These are phyloP conservation scores for Alternaria postmessia DNA, from an alignment of 2,329 filamentous ascomycete species.

Conservation along the genomic window DNA sequence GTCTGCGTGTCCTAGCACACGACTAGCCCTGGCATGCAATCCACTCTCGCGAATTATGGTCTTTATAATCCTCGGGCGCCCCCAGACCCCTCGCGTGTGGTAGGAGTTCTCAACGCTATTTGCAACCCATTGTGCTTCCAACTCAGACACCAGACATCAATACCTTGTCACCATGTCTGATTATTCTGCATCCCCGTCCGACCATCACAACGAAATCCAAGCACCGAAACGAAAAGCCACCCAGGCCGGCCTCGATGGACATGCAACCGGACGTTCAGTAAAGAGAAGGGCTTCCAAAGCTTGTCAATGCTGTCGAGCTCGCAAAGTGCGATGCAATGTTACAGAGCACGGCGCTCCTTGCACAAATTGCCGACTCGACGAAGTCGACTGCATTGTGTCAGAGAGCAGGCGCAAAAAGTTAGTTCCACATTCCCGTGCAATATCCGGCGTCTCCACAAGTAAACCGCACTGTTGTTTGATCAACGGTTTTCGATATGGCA, in stretches of 20 bases:
- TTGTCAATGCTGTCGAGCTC: slow-evolving; percentile 84
- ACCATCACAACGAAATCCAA: slow-evolving; percentile 41
- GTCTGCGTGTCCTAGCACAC: slow-evolving; percentile 38
- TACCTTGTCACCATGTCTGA: slow-evolving; percentile 47
- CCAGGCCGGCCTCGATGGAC: slow-evolving; percentile 62
- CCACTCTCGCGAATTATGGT: slow-evolving; percentile 42
- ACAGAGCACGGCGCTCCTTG: slow-evolving; percentile 85
- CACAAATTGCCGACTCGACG: slow-evolving; percentile 84
- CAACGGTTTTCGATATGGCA: slow-evolving; percentile 10
- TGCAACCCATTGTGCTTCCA: slow-evolving; percentile 23
- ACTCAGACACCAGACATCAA: slow-evolving; percentile 21
- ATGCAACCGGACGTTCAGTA: slow-evolving; percentile 61
- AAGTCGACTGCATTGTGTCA: slow-evolving; percentile 73
- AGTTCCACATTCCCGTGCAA: slow-evolving; percentile 54
- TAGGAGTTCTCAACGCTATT: slow-evolving; percentile 22
- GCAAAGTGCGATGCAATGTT: slow-evolving; percentile 94
- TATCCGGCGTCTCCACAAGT: slow-evolving; percentile 30
- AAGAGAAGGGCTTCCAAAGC: slow-evolving; percentile 92
- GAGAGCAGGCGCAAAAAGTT: slow-evolving; percentile 87
- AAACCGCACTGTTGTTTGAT: slow-evolving; percentile 19
- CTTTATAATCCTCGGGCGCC: slow-evolving; percentile 45
- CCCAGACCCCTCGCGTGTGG: slow-evolving; percentile 37
- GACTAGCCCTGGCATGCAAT: slow-evolving; percentile 37
- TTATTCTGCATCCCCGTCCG: slow-evolving; percentile 47
- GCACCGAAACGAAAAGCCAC: slow-evolving; percentile 66